Percentiles rank a stretch among this genome's conserved stretches.
Conservation (phyloP, 2,329 filamentous ascomycete genomes). For the Parafenestella ontariensis region DNA sequence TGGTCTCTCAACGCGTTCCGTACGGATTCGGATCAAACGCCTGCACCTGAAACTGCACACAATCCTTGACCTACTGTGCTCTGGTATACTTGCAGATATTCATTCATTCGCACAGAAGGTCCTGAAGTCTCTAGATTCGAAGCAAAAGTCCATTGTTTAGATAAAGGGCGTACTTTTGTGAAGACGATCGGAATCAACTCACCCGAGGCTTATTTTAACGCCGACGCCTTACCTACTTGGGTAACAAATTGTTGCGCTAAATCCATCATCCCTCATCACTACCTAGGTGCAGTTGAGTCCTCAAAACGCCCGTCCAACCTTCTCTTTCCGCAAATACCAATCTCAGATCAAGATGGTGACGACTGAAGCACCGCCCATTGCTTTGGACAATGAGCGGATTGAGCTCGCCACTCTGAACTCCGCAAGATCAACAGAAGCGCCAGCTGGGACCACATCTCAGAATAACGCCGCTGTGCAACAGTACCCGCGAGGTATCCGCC, state of each 20-base stretch:
- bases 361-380: neutral
- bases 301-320: neutral
- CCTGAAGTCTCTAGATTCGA: neutral
- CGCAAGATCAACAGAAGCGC: neutral
- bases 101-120: no score
- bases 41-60: no score
- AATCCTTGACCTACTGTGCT: no score
- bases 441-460: neutral
- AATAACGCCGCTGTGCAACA: constrained; percentile 1
- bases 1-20: no score
- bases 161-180: neutral
- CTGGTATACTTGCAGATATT: no score
- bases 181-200: neutral
- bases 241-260: neutral
- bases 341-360: neutral
- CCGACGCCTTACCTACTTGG: constrained; percentile 1
- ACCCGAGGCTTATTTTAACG: constrained; percentile 3
- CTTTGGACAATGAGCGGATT: neutral
- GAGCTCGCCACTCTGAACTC: neutral
- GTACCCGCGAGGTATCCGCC: constrained; percentile 29
- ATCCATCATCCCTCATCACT: neutral
- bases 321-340: no score
- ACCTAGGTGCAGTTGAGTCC: no score
- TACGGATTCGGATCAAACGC: no score
- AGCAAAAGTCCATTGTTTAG: neutral